Evolutionary conservation across 108 stramenopile genomes (phyloP), one percentile per base, ranked within the genome.

Genomic region (Schizochytrium sp.): DNA sequence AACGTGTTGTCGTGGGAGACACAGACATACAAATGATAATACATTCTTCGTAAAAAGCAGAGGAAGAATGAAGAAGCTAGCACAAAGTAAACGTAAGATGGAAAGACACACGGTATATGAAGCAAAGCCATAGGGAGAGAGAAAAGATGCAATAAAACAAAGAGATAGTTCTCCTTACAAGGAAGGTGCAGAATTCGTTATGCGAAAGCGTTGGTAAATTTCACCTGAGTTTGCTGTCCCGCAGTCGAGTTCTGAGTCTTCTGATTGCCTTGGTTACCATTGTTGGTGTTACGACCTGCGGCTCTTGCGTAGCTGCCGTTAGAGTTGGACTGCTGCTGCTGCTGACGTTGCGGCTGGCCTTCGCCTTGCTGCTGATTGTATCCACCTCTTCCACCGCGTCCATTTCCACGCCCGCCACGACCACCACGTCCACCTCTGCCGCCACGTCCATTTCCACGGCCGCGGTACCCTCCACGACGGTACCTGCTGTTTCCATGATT

Each of bases 391-490:
- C 72, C 50, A 7, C 28, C 55, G 76, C 53, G n/a, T 1, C 7
- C 12, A 69, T 69, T 28, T 38, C 76, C 76, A n/a, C 76, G 17
- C n/a, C 76, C 17, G 3, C 76, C 76, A 7, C 76, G 45, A 1
- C 53, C 12, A 40, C 50, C 0, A 55, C 76, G 50, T 47, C 76
- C 7, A 44, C 64, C 64, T 8, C 64, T 47, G 3, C 90, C 89
- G 28, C 88, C 88, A 17, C 87, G 8, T 42, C 47, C 56, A 49
- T 56, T 42, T n/a, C 89, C 88, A 3, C 90, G 17, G n/a, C 90
- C 87, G 4, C 91, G 88, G 72, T 90, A 88, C 8, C 90, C 90
- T 28, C 90, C 90, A 19, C 88, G 89, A 56, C 91, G 64, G 46
- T 90, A 87, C 42, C 90, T 44, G 19, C 87, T 72, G 64, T 69